Evolutionary conservation across 164 flowering plant species (phyloP), one percentile per base, ranked within the genome.

Genomic region (Magnolia officinalis): DNA sequence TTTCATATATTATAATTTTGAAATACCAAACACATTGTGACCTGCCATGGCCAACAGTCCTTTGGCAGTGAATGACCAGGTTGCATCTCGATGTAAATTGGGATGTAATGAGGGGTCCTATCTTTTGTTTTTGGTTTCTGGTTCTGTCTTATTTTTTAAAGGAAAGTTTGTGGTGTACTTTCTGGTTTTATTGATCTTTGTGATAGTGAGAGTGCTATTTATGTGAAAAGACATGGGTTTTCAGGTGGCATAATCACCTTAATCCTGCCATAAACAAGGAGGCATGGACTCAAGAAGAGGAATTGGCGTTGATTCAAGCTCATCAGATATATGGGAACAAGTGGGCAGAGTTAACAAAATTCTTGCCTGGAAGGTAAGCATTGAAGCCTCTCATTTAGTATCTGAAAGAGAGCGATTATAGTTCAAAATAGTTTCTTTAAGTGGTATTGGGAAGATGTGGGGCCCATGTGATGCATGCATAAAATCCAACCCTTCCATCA

Each of bases 281-380:
- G 82, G 97, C 98, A 68, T 96, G 99, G 99, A 91, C 96, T n/a
- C 95, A 92, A 78, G 96, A 91, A 76, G 99, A 96, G 82, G 99
- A 96, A 81, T 70, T 96, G 85, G 86, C 91, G 76, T 77, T 96
- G 78, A 88, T 94, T 83, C 96, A 83, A 71, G 99, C 96, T 55
- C 99, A 96, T 89, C 93, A 91, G 81, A 78, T 90, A 72, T 89
- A 90, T 81, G 98, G 99, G 67, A 96, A 96, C 89, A 94, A 88
- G 81, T 96, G 99, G 99, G 99, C 98, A 19, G 99, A 96, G 87
- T 84, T 96, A 66, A 85, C 97, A 13, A 96, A 96, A 77, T 90
- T 88, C 79, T 88, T 96, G 83, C 97, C 98, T 71, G 99, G 99
- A 78, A 91, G 99, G 99, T 92, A 80, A 29, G 68, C 24, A 23